Evolutionary conservation across 2,329 filamentous ascomycete species (phyloP).

Genomic region (Monosporascus ibericus): DNA sequence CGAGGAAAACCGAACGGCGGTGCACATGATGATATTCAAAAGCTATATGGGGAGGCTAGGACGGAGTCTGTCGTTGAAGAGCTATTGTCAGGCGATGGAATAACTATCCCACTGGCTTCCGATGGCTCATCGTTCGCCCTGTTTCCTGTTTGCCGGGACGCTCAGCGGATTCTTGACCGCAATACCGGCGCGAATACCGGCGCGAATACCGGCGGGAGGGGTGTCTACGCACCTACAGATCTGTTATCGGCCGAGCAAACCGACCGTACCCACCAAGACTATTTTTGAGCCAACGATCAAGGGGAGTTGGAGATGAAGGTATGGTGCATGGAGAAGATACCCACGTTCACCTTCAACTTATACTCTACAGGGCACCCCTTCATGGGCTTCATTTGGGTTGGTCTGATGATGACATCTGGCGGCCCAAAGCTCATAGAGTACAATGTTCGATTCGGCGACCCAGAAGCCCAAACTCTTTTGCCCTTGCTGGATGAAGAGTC

Average conservation of each 20-base stretch:
- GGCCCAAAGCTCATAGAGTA: conserved; percentile 86
- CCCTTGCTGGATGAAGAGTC: conserved; percentile 1
- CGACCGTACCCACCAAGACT: conserved; percentile 52
- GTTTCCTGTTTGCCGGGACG: conserved; percentile 67
- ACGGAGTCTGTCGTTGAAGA: conserved; percentile 69
- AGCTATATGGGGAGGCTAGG: conserved; percentile 60
- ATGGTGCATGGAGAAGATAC: too few relatives aligned
- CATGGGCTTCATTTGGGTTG: conserved; percentile 44
- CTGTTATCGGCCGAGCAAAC: conserved; percentile 47
- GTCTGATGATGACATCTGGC: conserved; percentile 81
- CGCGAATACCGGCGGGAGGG: conserved; percentile 72
- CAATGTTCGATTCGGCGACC: conserved; percentile 89
- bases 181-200: conserved; percentile 63
- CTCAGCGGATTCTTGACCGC: conserved; percentile 64
- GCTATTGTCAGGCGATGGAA: conserved; percentile 62
- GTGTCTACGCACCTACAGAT: conserved; percentile 62
- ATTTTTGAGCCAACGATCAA: conserved; percentile 59
- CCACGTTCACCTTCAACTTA: too few relatives aligned
- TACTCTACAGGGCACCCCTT: conserved; percentile 30
- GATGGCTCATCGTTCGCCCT: conserved; percentile 59
- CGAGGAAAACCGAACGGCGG: conserved; percentile 55
- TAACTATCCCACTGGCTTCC: conserved; percentile 62
- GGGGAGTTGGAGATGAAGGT: conserved; percentile 51
- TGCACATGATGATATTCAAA: conserved; percentile 62
- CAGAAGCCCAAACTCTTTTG: conserved; percentile 71